Evolutionary conservation across 2,329 filamentous ascomycete species (phyloP).

Genomic region (Ophiosphaerella herpotricha): DNA sequence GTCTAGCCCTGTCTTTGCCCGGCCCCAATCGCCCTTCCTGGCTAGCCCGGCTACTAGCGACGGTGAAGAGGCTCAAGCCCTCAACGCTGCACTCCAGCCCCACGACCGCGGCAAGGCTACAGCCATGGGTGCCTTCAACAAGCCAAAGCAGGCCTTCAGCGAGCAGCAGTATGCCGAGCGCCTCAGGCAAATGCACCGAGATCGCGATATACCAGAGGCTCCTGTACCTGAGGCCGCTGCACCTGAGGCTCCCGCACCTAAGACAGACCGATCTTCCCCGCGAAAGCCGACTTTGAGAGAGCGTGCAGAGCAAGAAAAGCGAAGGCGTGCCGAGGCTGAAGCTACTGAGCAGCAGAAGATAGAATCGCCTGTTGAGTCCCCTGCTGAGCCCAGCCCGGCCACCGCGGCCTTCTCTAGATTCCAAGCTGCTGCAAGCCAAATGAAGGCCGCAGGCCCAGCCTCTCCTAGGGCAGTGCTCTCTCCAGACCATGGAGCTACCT

Average conservation of each 20-base stretch:
- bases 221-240: too few relatives aligned
- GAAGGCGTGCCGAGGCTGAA: conserved; percentile 35
- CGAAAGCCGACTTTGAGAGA: conserved; percentile 37
- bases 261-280: conserved; percentile 25
- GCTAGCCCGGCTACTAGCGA: conserved; percentile 73
- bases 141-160: conserved; percentile 76
- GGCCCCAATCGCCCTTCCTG: conserved; percentile 59
- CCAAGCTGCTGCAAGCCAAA: conserved; percentile 51
- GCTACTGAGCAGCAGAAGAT: conserved; percentile 30
- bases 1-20: conserved; percentile 48
- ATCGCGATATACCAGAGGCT: conserved; percentile 59
- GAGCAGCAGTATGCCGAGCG: conserved; percentile 84
- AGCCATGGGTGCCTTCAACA: conserved; percentile 71
- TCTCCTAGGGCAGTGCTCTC: conserved; percentile 16
- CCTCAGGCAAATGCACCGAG: conserved; percentile 79
- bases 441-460: conserved; percentile 42
- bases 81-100: conserved; percentile 69
- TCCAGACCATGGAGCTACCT: conserved; percentile 27
- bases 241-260: conserved; percentile 31
- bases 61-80: conserved; percentile 65
- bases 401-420: conserved; percentile 51
- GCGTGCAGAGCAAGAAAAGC: conserved; percentile 42
- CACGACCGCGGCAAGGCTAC: conserved; percentile 83
- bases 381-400: conserved; percentile 35
- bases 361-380: conserved; percentile 38